phyloP scores from a whole-genome alignment of 2,329 filamentous ascomycete species.

The Cordyceps javanica region DNA sequence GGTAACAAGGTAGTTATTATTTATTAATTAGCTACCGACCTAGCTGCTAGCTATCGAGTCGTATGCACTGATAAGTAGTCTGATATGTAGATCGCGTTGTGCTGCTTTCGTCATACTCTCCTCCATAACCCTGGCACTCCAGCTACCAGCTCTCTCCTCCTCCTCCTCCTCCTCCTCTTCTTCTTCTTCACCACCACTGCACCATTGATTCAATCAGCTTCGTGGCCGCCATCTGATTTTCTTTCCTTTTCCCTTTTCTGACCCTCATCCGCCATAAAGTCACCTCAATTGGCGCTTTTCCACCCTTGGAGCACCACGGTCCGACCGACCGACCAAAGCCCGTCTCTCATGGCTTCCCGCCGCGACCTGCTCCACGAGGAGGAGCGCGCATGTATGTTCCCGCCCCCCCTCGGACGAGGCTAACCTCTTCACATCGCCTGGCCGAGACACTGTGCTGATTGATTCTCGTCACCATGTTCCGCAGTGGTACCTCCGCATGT shows the following conservation, averaged over 20 bases:
- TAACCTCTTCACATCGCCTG: not conserved
- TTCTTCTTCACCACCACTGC: not conserved
- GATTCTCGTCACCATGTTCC: not conserved
- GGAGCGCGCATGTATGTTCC: conserved; percentile 11
- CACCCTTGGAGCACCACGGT: not conserved
- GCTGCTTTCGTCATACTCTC: not conserved
- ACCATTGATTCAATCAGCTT: not conserved
- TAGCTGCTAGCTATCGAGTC: too few relatives aligned
- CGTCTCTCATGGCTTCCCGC: not conserved
- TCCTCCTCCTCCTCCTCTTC: not conserved
- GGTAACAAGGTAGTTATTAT: not conserved
- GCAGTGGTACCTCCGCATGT: conserved; percentile 61
- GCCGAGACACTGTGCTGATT: not conserved
- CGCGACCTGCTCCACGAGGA: conserved; percentile 13
- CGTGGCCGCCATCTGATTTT: not conserved
- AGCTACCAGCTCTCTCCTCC: too few relatives aligned
- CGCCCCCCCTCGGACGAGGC: not conserved
- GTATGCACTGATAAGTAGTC: too few relatives aligned
- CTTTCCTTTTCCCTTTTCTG: not conserved
- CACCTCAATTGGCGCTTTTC: not conserved
- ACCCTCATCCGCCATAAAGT: not conserved
- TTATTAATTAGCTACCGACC: too few relatives aligned
- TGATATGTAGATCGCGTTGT: not conserved
- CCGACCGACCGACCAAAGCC: too few relatives aligned
- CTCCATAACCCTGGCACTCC: too few relatives aligned